Evolutionary conservation across 192 early-diverging fungal species (phyloP).

Genomic region (Spinellus fusiger): DNA sequence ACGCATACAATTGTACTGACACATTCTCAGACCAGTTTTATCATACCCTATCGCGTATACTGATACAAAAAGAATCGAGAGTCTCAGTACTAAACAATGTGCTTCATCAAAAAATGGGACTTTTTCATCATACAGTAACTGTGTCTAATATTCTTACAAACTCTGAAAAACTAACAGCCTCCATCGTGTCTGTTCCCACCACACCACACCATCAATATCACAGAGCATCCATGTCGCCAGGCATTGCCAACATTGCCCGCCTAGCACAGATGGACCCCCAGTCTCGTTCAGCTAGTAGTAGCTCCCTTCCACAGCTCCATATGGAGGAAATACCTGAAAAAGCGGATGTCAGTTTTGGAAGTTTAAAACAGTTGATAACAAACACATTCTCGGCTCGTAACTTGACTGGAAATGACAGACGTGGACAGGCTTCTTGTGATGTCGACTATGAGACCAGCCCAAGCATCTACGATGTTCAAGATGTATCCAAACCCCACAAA

Average conservation of each 20-base stretch:
- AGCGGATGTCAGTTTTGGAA: constrained; percentile 8
- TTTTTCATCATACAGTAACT: constrained; percentile 45
- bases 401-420: background rate
- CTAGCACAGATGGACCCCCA: constrained; percentile 10
- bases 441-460: background rate
- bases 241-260: constrained; percentile 7
- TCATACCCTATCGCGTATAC: constrained; percentile 28
- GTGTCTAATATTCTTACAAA: constrained; percentile 23
- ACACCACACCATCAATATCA: background rate
- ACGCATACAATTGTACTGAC: constrained; percentile 50
- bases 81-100: constrained; percentile 44
- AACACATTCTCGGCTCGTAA: background rate
- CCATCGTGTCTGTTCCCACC: background rate
- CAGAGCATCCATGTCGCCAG: constrained; percentile 2
- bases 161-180: background rate
- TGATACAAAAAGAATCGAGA: constrained; percentile 44
- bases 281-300: background rate
- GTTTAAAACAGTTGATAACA: constrained; percentile 7
- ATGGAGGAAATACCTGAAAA: background rate
- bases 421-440: background rate
- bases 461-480: constrained; percentile 4
- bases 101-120: constrained; percentile 54
- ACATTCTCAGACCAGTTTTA: constrained; percentile 42
- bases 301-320: background rate
- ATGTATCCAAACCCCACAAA: background rate